Evolutionary conservation across 2,329 filamentous ascomycete genomes (phyloP).

Genomic region (Clathrospora elynae): DNA sequence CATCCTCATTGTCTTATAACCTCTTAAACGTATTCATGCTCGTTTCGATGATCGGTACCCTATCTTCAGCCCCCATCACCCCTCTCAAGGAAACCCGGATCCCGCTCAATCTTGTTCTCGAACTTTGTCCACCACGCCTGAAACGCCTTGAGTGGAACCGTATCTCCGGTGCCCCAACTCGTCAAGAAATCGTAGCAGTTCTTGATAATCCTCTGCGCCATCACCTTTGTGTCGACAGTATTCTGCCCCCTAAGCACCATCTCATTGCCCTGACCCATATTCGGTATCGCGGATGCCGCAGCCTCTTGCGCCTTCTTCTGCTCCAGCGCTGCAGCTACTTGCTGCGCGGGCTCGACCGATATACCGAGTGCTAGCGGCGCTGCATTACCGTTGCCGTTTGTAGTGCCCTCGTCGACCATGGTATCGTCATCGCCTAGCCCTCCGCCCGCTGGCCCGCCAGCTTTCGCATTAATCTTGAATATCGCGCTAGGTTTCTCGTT

Average conservation of each 20-base stretch:
- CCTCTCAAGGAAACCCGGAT: slow-evolving; percentile 87
- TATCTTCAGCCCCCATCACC: slow-evolving; percentile 55
- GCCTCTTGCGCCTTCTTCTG: slow-evolving; percentile 57
- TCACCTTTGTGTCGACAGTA: slow-evolving; percentile 69
- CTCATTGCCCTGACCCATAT: slow-evolving; percentile 34
- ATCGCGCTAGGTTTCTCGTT: slow-evolving; percentile 90
- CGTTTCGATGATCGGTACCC: neutral
- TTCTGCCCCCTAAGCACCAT: slow-evolving; percentile 46
- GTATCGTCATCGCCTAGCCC: slow-evolving; percentile 55
- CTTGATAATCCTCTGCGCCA: slow-evolving; percentile 92
- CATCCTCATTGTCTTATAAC: neutral
- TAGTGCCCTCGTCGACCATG: slow-evolving; percentile 51
- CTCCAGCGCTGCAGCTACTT: slow-evolving; percentile 72
- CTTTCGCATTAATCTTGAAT: slow-evolving; percentile 70
- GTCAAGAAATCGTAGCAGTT: slow-evolving; percentile 97
- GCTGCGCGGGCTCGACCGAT: slow-evolving; percentile 74
- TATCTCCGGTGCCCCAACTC: slow-evolving; percentile 79
- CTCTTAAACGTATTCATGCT: neutral
- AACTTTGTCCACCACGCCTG: slow-evolving; percentile 99
- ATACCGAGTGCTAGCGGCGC: slow-evolving; percentile 72
- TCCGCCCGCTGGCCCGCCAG: slow-evolving; percentile 45
- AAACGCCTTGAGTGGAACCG: slow-evolving; percentile 92
- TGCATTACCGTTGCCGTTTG: slow-evolving; percentile 17
- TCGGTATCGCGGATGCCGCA: slow-evolving; percentile 29
- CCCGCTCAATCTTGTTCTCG: slow-evolving; percentile 80